phyloP scores from a whole-genome alignment of 1,284 basidiomycete species.

The Boletellus sp. region DNA sequence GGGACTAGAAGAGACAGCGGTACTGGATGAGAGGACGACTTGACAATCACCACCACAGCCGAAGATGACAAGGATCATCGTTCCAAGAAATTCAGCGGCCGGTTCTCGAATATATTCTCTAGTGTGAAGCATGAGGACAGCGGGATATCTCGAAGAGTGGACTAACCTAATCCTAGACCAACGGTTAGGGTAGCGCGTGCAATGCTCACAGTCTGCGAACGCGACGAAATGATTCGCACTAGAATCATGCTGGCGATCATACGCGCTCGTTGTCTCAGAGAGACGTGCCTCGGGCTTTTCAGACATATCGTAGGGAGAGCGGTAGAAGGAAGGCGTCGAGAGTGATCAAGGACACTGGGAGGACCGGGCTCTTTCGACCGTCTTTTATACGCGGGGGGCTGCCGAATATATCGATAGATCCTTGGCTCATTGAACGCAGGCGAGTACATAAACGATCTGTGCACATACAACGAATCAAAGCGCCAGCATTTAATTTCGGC shows the following conservation, averaged over 20 bases:
- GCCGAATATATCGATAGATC: background rate
- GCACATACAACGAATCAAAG: constrained; percentile 4
- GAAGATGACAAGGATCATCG: constrained; percentile 64
- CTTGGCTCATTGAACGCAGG: background rate
- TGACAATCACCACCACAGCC: constrained; percentile 66
- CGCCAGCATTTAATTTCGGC: constrained; percentile 7
- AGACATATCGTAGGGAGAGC: constrained; percentile 18
- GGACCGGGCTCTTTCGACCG: background rate
- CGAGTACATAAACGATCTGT: background rate
- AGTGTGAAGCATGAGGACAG: background rate
- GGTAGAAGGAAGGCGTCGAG: constrained; percentile 1
- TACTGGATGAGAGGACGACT: constrained; percentile 51
- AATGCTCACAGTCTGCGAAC: constrained; percentile 27
- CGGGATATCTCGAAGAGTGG: background rate
- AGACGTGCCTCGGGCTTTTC: constrained; percentile 15
- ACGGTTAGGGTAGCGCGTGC: constrained; percentile 43
- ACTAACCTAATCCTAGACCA: constrained; percentile 58
- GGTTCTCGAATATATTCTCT: constrained; percentile 55
- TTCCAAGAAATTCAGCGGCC: constrained; percentile 67
- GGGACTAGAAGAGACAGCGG: constrained; percentile 47
- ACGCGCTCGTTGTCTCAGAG: constrained; percentile 19
- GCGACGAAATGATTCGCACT: constrained; percentile 8
- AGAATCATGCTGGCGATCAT: constrained; percentile 6
- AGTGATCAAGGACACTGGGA: background rate
- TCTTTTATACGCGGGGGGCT: constrained; percentile 25